Percentiles rank a stretch among this genome's conserved stretches.
These are phyloP conservation scores for Tremella fuciformis DNA, from an alignment of 768 basidiomycete species.

Conservation along the genomic window DNA sequence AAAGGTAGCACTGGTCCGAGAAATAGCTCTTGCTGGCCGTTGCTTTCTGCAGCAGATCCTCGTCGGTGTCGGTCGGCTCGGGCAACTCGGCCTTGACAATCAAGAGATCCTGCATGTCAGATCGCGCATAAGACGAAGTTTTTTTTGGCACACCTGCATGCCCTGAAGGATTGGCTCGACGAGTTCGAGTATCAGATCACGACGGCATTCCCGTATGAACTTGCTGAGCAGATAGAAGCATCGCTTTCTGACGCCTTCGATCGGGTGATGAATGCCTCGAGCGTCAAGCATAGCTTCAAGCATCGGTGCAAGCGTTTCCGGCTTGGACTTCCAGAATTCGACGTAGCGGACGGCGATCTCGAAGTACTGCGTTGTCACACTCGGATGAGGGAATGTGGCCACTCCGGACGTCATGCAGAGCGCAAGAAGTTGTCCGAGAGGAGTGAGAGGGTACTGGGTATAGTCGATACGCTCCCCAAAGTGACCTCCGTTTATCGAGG, in stretches of 20 bases:
- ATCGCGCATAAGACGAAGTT: background rate
- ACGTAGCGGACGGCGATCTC: slow-evolving; percentile 87
- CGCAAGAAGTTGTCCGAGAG: slow-evolving; percentile 84
- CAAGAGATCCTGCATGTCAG: slow-evolving; percentile 64
- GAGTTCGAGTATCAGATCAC: slow-evolving; percentile 72
- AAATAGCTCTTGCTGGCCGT: slow-evolving; percentile 70
- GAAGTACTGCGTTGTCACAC: slow-evolving; percentile 85
- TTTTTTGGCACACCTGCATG: slow-evolving; percentile 50
- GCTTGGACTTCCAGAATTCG: slow-evolving; percentile 94
- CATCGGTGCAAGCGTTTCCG: slow-evolving; percentile 79
- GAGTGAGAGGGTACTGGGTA: slow-evolving; percentile 68
- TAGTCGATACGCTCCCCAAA: slow-evolving; percentile 44
- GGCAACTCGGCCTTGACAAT: slow-evolving; percentile 72
- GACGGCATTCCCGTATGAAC: slow-evolving; percentile 79
- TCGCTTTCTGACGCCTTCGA: slow-evolving; percentile 67
- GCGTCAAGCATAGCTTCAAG: slow-evolving; percentile 80
- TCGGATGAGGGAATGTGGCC: slow-evolving; percentile 74
- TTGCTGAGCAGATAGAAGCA: slow-evolving; percentile 88
- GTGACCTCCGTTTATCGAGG: slow-evolving; percentile 6
- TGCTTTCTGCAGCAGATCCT: slow-evolving; percentile 64
- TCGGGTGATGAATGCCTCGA: slow-evolving; percentile 82
- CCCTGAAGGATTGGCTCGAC: slow-evolving; percentile 64
- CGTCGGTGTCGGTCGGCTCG: slow-evolving; percentile 69
- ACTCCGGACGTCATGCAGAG: slow-evolving; percentile 80
- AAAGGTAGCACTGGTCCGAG: slow-evolving; percentile 88